Conservation (phyloP, 225 moss, liverwort and hornwort species). For the Pseudisothecium myosuroides region DNA sequence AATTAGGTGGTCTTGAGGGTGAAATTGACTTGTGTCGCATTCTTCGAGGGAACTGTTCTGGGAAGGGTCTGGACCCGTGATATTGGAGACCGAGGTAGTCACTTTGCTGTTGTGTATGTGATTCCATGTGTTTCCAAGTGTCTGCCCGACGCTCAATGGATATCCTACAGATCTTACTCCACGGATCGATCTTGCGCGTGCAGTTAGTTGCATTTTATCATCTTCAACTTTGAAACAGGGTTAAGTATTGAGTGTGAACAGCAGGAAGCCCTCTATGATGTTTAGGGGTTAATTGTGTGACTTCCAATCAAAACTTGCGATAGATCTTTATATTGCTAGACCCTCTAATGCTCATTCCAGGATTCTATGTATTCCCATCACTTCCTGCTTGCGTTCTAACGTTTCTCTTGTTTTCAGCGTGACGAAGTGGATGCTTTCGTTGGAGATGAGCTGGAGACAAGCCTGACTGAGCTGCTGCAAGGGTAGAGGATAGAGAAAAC, state of each 20-base stretch:
- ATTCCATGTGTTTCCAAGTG: conserved; percentile 42
- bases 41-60: not conserved
- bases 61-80: not conserved
- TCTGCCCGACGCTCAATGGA: conserved; percentile 72
- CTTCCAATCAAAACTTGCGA: not conserved
- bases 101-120: not conserved
- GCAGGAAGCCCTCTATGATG: not conserved
- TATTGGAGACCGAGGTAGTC: not conserved
- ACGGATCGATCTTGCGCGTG: not conserved
- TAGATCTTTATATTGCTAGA: not conserved
- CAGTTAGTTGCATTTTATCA: not conserved
- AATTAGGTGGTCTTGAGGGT: too few species aligned
- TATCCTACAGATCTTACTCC: conserved; percentile 25
- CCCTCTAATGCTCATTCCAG: not conserved
- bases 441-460: conserved; percentile 31
- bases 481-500: conserved; percentile 12
- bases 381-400: not conserved
- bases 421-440: conserved; percentile 44
- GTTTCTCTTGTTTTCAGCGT: conserved; percentile 9
- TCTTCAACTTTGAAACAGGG: not conserved
- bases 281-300: not conserved
- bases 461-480: conserved; percentile 45
- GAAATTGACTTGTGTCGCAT: not conserved
- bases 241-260: not conserved
- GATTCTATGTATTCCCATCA: not conserved